Evolutionary conservation across 1,139 yeast species (phyloP), one percentile per base, ranked within the genome.

Genomic region (Candida neerlandica): DNA sequence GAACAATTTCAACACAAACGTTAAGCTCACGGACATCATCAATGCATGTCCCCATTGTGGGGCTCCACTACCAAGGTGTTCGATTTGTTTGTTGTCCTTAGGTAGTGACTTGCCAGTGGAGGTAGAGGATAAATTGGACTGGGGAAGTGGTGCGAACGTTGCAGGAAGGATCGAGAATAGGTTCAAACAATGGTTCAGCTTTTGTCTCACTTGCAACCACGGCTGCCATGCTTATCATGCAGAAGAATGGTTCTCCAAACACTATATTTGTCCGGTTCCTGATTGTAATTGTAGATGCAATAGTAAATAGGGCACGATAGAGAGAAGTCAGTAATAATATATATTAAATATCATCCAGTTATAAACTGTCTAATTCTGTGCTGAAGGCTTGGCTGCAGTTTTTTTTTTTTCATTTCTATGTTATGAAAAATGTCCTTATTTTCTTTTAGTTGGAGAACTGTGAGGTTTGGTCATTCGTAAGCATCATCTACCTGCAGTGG

Each of bases 211-310:
- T 26, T 94, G 98, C 64, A 89, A 87, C 63, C 98, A 94, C 62
- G 97, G 97, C 1, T 84, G 86, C 78, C 99, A 94, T 69, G 92
- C 96, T 0, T 90, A 86, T 14, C 98, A 94, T 65, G 97, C 98
- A 0, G 91, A 88, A 57, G 96, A 90, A 61, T 94, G 98, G 98
- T 94, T 94, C 63, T 80, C 86, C 16, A 86, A 85, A 64, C 96
- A 92, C 60, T 82, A 80, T 50, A 82, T 89, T 2, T 94, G 99
- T 63, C 97, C 99, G 0, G 96, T 92, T 2, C 97, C 98, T 0
- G 96, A 91, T 47, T 94, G 98, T 60, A 76, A 78, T 45, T 94
- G 98, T 63, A 74, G 83, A 46, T 92, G 98, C 64, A 88, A 84
- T 57, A 80, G 77, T 58, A 73, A 71, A 47, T 73, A 65, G 57